Evolutionary conservation across 495 filamentous ascomycete species (phyloP).

Genomic region (Xylaria curta): DNA sequence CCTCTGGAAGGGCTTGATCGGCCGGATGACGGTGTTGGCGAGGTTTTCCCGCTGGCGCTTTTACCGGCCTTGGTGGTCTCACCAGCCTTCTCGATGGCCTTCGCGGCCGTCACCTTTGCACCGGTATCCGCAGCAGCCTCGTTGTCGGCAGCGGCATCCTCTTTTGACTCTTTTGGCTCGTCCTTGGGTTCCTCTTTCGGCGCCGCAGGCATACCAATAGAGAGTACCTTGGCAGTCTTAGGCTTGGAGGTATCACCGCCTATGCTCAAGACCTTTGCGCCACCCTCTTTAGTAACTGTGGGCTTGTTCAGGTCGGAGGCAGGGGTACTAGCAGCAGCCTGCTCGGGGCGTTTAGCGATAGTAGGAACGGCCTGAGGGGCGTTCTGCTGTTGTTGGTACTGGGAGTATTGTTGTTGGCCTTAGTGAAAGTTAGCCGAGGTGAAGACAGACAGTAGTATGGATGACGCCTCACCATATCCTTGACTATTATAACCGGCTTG

Average conservation of each 20-base stretch:
- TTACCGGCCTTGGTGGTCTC: slow-evolving; percentile 71
- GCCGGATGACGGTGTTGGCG: slow-evolving; percentile 79
- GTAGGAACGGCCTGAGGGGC: slow-evolving; percentile 63
- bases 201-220: slow-evolving; percentile 62
- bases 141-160: slow-evolving; percentile 56
- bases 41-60: slow-evolving; percentile 70
- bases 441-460: not conserved
- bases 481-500: slow-evolving; percentile 45
- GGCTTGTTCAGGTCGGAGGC: slow-evolving; percentile 51
- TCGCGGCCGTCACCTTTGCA: slow-evolving; percentile 63
- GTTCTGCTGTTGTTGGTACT: slow-evolving; percentile 60
- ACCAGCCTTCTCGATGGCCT: slow-evolving; percentile 84
- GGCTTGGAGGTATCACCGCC: slow-evolving; percentile 57
- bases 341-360: slow-evolving; percentile 69
- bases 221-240: slow-evolving; percentile 68
- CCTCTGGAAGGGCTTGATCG: slow-evolving; percentile 71
- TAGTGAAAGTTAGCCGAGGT: slow-evolving; percentile 34
- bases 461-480: slow-evolving; percentile 22
- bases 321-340: slow-evolving; percentile 48
- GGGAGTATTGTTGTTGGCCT: slow-evolving; percentile 47
- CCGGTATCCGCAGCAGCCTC: slow-evolving; percentile 61
- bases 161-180: slow-evolving; percentile 48
- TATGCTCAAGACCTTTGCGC: slow-evolving; percentile 62
- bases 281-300: slow-evolving; percentile 52
- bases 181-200: slow-evolving; percentile 68